phyloP scores from a whole-genome alignment of 305 asterid species.

The Galium porrigens region DNA sequence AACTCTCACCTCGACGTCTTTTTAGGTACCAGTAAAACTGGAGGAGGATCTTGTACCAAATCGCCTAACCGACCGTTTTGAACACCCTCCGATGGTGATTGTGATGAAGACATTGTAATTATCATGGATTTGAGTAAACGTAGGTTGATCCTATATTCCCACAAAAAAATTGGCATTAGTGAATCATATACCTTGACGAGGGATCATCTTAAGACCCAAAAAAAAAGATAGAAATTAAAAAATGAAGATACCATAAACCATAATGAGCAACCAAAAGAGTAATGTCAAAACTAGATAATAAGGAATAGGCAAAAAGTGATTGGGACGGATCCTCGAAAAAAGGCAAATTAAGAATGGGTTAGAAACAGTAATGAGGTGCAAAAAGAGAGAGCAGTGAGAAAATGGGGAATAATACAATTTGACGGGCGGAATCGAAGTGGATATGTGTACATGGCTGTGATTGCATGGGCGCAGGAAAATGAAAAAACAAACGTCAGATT shows the following conservation, averaged over 20 bases:
- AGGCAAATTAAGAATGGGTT: not conserved
- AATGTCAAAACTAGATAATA: not conserved
- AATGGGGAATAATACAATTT: not conserved
- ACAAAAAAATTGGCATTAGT: not conserved
- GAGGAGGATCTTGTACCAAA: no score
- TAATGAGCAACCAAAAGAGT: not conserved
- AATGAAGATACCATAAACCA: not conserved
- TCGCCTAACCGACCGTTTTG: no score
- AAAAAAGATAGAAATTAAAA: no score
- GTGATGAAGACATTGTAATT: not conserved
- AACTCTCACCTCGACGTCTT: no score
- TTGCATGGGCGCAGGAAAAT: no score
- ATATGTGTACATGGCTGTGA: constrained; percentile 1
- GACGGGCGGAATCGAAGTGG: not conserved
- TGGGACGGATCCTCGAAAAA: not conserved
- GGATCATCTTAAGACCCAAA: not conserved
- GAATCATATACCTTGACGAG: no score
- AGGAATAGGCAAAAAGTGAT: not conserved
- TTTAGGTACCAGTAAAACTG: no score
- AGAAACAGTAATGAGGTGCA: not conserved
- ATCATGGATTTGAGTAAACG: not conserved
- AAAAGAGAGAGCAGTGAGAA: not conserved
- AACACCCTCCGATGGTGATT: no score
- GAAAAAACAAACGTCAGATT: not conserved
- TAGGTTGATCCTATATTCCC: not conserved